Evolutionary conservation across 2,329 filamentous ascomycete genomes (phyloP).

Genomic region (Aspergillus oerlinghausenensis): DNA sequence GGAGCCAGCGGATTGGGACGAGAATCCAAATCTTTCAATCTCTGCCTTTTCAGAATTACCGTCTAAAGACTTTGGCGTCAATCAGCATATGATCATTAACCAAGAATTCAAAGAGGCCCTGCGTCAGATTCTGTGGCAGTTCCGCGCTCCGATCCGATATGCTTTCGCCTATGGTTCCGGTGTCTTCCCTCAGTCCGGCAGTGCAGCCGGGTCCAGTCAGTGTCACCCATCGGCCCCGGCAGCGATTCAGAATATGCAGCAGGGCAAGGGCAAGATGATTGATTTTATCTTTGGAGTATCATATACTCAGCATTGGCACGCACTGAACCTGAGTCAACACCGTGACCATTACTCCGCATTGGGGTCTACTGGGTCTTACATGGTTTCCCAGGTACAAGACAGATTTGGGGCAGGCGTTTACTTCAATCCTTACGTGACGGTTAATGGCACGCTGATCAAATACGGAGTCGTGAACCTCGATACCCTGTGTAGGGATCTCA

Average conservation of each 20-base stretch:
- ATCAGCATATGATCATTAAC: slow-evolving; percentile 95
- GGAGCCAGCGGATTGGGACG: slow-evolving; percentile 63
- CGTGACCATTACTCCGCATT: slow-evolving; percentile 88
- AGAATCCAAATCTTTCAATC: slow-evolving; percentile 66
- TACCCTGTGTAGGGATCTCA: slow-evolving; percentile 80
- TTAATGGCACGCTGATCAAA: slow-evolving; percentile 95
- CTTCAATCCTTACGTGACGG: slow-evolving; percentile 91
- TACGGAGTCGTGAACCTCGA: slow-evolving; percentile 95
- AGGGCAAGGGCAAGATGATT: slow-evolving; percentile 89
- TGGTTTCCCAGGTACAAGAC: slow-evolving; percentile 82
- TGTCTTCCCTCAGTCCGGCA: slow-evolving; percentile 76
- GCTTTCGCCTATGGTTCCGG: slow-evolving; percentile 97
- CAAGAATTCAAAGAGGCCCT: slow-evolving; percentile 90
- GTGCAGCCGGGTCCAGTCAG: slow-evolving; percentile 33
- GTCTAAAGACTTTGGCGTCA: slow-evolving; percentile 79
- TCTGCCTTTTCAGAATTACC: slow-evolving; percentile 72
- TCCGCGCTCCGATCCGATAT: slow-evolving; percentile 88
- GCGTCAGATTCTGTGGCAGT: slow-evolving; percentile 82
- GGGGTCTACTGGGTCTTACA: slow-evolving; percentile 75
- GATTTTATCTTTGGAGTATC: slow-evolving; percentile 97
- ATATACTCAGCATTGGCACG: slow-evolving; percentile 95
- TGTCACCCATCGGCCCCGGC: slow-evolving; percentile 76
- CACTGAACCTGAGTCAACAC: slow-evolving; percentile 81
- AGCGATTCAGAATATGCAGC: slow-evolving; percentile 78
- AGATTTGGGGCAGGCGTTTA: slow-evolving; percentile 89